Conservation (phyloP, 2,329 filamentous ascomycete species). For the Chaetomiaceae sp. region DNA sequence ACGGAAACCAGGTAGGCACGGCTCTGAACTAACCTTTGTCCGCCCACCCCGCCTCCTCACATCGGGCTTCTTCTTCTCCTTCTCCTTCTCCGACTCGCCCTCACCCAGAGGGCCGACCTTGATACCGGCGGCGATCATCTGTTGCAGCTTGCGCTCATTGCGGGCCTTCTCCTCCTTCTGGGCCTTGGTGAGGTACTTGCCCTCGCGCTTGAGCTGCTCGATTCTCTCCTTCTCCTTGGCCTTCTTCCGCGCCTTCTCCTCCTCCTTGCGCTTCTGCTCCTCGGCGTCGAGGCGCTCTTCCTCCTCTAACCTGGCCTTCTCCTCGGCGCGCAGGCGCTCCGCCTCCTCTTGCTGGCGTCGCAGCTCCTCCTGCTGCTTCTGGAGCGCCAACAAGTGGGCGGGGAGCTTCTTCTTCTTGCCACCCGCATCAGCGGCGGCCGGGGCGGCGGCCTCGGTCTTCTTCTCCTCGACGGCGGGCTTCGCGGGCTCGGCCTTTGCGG, state of each 20-base stretch:
- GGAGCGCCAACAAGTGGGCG: slow-evolving; percentile 64
- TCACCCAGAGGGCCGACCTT: slow-evolving; percentile 60
- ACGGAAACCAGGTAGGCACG: too few species aligned
- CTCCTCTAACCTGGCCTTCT: slow-evolving; percentile 60
- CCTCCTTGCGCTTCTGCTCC: slow-evolving; percentile 64
- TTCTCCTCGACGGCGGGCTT: slow-evolving; percentile 49
- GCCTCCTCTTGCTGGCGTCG: slow-evolving; percentile 60
- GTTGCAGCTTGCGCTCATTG: slow-evolving; percentile 74
- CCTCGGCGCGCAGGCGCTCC: slow-evolving; percentile 54
- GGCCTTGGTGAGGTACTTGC: slow-evolving; percentile 80
- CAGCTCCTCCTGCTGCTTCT: slow-evolving; percentile 80
- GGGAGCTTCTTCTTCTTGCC: slow-evolving; percentile 87
- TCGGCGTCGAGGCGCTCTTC: slow-evolving; percentile 61
- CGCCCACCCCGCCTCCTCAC: slow-evolving; percentile 65
- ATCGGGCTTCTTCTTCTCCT: slow-evolving; percentile 68
- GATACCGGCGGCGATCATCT: slow-evolving; percentile 75
- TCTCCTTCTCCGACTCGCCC: slow-evolving; percentile 50
- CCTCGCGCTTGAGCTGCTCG: slow-evolving; percentile 82
- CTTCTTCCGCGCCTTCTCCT: slow-evolving; percentile 73
- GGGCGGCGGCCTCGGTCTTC: slow-evolving; percentile 39
- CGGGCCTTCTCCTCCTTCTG: slow-evolving; percentile 77
- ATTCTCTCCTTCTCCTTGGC: slow-evolving; percentile 82
- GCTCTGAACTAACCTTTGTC: slow-evolving; percentile 45
- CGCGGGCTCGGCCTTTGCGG: slow-evolving; percentile 47
- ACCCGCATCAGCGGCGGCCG: slow-evolving; percentile 46